Evolutionary conservation across 1,139 yeast species (phyloP), one percentile per base, ranked within the genome.

Genomic region (Candida freyschussii): DNA sequence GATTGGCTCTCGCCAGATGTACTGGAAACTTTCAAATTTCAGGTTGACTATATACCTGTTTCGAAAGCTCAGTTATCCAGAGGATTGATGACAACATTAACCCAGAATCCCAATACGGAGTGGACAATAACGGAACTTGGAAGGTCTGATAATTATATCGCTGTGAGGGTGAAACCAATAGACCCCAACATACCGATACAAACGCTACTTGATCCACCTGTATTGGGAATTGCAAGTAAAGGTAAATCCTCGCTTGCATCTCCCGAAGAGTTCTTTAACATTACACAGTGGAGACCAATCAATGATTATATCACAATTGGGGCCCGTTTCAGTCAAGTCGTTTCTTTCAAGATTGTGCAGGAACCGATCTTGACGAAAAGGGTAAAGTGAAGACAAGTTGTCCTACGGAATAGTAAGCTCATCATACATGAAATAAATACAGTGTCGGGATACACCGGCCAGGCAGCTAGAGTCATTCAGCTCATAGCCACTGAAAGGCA

Each of bases 81-180:
- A 26, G 32, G 24, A 6, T 17, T 30, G 37, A 26, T 29, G 27
- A 16, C 21, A 16, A 18, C 11, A 19, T 14, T 30, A 21, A 26
- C 17, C n/a, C 17, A 14, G 25, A 21, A 37, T n/a, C 21, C 17
- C 8, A 29, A 27, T 8, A 32, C 32, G 12, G 30, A 39, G 11
- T 58, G 62, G 57, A 41, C 29, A 14, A 44, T 50, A 6, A 48
- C 52, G 5, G 46, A 48, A 13, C 40, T 58, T 33, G 63, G 63
- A 4, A 21, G 21, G 6, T 29, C 25, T 2, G 38, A 43, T 11
- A 43, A 45, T 7, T 29, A 44, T 2, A 50, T 52, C 44, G 60
- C 58, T 1, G 45, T 51, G n/a, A 34, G 36, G 16, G 45, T 57
- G n/a, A 41, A 40, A 26, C 56, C 57, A 1, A 27, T 32, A 1